phyloP scores from a whole-genome alignment of 139 green algal species.

The Chlorella sp. region DNA sequence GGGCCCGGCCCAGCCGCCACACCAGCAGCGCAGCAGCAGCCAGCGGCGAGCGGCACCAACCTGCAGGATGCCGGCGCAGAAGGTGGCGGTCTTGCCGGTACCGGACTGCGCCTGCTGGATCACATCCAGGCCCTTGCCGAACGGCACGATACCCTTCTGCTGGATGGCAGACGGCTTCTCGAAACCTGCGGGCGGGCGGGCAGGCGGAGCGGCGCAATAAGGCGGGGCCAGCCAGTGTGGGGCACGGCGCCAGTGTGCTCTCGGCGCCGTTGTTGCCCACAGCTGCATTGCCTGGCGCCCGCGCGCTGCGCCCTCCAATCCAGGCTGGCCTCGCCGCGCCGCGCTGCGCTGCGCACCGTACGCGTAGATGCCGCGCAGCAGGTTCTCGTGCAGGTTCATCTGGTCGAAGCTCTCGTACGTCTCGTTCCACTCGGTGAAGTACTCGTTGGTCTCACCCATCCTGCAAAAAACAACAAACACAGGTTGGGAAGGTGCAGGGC shows the following conservation, averaged over 20 bases:
- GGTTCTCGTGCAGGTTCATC: constrained; percentile 98
- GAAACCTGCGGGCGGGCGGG: constrained; percentile 76
- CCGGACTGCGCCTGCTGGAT: constrained; percentile 99
- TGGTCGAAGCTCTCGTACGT: constrained; percentile 96
- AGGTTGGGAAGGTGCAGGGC: no score
- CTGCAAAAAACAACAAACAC: constrained; percentile 51
- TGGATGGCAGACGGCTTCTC: constrained; percentile 99
- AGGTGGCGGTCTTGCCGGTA: constrained; percentile 99
- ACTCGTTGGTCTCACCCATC: constrained; percentile 74
- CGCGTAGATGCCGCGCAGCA: constrained; percentile 99
- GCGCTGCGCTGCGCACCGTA: no score
- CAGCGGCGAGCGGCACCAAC: not conserved
- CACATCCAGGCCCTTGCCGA: constrained; percentile 97
- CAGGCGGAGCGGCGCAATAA: no score
- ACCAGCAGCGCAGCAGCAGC: no score
- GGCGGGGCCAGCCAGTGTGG: no score
- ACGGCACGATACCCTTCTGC: constrained; percentile 99
- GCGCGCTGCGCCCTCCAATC: no score
- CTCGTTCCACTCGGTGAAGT: constrained; percentile 99
- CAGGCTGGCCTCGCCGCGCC: no score
- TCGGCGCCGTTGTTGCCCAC: no score
- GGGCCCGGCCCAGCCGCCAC: no score
- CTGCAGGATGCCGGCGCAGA: constrained; percentile 96
- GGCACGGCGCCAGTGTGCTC: no score
- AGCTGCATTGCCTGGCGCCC: no score